Base-by-base conservation (phyloP, 495 filamentous ascomycete genomes). In the Penicillium goetzii region DNA sequence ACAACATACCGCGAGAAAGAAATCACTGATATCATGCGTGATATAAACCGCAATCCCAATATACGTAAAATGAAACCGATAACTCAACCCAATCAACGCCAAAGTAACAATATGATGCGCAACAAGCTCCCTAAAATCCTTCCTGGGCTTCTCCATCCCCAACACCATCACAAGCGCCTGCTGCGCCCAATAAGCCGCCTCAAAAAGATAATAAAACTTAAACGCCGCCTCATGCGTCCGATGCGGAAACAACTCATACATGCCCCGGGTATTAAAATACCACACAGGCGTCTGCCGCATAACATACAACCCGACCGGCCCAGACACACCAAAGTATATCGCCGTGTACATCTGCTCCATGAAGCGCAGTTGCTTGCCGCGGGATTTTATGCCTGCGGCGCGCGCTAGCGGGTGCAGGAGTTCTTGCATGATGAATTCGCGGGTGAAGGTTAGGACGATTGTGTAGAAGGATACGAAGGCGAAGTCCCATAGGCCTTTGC, bases 301-400 rank as follows among this genome's bases (percentile, higher is more conserved):
- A 59, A 96, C 89, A 65, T 88, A 97, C 69, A 97, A 72, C 17
- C 93, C 93, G 21, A 81, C 83, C 1, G 92, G 92, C 4, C 91
- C 90, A 38, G 92, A 82, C 61, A 93, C 43, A n/a, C 74, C 86
- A 67, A 95, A 96, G 79, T 97, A 97, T 25, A 96, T 78, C 26
- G 89, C 92, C 9, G 92, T 94, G 78, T 97, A 97, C 73, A 88
- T 83, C 76, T 97, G 93, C 74, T 97, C 93, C 90, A 96, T 93
- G 79, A 92, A 97, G 33, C 93, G 87, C 8, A 86, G 78, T 67
- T 93, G 90, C 78, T 96, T 97, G 32, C 79, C 82, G 21, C 86
- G 82, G 30, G 83, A 86, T 56, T 75, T 83, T 64, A 97, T 84
- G 15, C 89, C 88, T 38, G 72, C 81, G 49, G 75, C 72, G 41